phyloP scores from a whole-genome alignment of 108 stramenopile species.

The Pseudonitzschia multiseries region DNA sequence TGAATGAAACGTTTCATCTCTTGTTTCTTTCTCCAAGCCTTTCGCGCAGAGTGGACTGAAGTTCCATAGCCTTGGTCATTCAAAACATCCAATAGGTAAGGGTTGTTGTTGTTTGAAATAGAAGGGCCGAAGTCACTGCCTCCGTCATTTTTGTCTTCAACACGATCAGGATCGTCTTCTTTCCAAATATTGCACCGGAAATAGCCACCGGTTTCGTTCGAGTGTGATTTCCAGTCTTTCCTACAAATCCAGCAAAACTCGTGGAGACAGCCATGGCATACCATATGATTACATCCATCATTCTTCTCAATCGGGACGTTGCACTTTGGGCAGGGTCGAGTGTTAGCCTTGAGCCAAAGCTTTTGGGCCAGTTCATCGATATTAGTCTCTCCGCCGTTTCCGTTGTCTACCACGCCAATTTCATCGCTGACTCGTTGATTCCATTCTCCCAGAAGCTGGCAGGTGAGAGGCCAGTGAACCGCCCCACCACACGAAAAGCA shows the following conservation, averaged over 20 bases:
- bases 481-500: conserved; percentile 52
- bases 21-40: conserved; percentile 30
- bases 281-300: conserved; percentile 78
- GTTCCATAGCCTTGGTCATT: conserved; percentile 49
- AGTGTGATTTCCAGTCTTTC: conserved; percentile 60
- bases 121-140: conserved; percentile 3
- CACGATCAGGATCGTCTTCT: conserved; percentile 33
- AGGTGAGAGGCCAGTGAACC: conserved; percentile 53
- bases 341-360: conserved; percentile 74
- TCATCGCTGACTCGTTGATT: conserved; percentile 46
- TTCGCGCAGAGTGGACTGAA: conserved; percentile 41
- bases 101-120: not conserved
- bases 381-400: conserved; percentile 13
- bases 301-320: conserved; percentile 69
- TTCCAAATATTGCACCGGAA: conserved; percentile 64
- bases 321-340: conserved; percentile 67
- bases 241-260: conserved; percentile 83
- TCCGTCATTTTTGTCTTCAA: conserved; percentile 12
- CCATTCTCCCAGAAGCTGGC: conserved; percentile 53
- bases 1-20: conserved; percentile 59
- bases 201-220: conserved; percentile 54
- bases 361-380: conserved; percentile 51
- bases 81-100: not conserved
- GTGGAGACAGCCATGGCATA: conserved; percentile 40
- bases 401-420: conserved; percentile 38